Conservation (phyloP, 768 basidiomycete species). For the Leccinellum luteum region DNA sequence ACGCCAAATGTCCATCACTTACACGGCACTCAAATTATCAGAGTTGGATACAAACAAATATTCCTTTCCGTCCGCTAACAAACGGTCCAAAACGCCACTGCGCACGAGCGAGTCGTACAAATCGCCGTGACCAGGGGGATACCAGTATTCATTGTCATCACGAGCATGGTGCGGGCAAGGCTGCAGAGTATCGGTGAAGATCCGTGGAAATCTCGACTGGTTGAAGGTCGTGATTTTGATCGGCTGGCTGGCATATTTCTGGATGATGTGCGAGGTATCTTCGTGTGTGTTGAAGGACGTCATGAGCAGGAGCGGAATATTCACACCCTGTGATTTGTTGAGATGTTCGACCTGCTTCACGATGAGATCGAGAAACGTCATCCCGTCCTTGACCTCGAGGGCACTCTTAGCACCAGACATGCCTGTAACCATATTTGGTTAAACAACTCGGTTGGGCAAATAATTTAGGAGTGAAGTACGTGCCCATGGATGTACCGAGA, state of each 20-base stretch:
- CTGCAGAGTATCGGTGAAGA: constrained; percentile 84
- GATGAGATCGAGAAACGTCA: constrained; percentile 95
- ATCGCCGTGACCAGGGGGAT: constrained; percentile 97
- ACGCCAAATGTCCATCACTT: constrained; percentile 29
- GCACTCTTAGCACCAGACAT: constrained; percentile 89
- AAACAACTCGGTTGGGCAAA: background rate
- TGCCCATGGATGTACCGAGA: constrained; percentile 87
- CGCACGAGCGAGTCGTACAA: constrained; percentile 90
- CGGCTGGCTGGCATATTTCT: constrained; percentile 95
- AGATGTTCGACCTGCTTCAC: constrained; percentile 96
- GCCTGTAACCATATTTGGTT: constrained; percentile 36
- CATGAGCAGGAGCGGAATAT: constrained; percentile 98
- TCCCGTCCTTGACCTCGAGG: constrained; percentile 94
- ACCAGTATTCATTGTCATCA: constrained; percentile 91
- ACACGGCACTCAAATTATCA: constrained; percentile 93
- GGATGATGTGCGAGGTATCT: constrained; percentile 93
- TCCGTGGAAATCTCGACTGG: constrained; percentile 92
- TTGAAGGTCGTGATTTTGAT: constrained; percentile 91
- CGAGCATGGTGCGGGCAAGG: constrained; percentile 76
- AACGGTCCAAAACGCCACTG: constrained; percentile 87
- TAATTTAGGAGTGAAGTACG: constrained; percentile 23
- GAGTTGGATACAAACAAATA: constrained; percentile 98
- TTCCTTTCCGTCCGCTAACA: constrained; percentile 90
- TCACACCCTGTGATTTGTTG: constrained; percentile 77
- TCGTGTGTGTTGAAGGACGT: constrained; percentile 99